Evolutionary conservation across 768 basidiomycete species (phyloP).

Genomic region (Lentinula sp.): DNA sequence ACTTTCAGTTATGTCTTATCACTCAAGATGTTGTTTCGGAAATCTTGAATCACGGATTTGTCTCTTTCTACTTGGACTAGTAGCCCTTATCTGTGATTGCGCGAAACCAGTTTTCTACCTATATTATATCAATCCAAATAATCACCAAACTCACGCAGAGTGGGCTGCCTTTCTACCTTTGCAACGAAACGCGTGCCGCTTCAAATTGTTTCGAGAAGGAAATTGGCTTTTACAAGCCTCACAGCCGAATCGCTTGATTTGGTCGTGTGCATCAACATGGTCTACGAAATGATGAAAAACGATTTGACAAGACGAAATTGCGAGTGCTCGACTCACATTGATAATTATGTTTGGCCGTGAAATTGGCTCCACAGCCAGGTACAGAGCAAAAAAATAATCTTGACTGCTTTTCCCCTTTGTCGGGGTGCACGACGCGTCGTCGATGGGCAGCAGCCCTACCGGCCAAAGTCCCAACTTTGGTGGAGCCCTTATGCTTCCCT

Average conservation of each 20-base stretch:
- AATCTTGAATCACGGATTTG: too few species aligned
- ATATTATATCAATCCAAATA: too few species aligned
- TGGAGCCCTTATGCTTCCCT: not conserved
- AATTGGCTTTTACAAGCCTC: not conserved
- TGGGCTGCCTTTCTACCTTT: too few species aligned
- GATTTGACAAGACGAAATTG: too few species aligned
- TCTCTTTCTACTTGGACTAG: too few species aligned
- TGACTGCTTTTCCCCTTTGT: not conserved
- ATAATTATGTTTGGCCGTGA: not conserved
- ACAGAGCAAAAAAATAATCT: not conserved
- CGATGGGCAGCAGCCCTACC: not conserved
- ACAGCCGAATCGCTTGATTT: not conserved
- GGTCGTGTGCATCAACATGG: not conserved
- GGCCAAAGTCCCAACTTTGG: not conserved
- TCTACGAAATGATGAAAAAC: not conserved
- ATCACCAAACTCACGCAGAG: too few species aligned
- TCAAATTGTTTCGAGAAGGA: not conserved
- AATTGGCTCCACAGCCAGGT: not conserved
- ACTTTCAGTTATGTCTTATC: too few species aligned
- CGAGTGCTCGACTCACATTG: not conserved
- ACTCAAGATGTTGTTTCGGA: too few species aligned
- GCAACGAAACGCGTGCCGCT: not conserved
- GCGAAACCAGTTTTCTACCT: too few species aligned
- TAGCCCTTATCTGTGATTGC: too few species aligned
- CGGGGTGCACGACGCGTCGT: not conserved